These are phyloP conservation scores for Conidiobolus incongruus DNA, from an alignment of 371 early-diverging fungal species.

Conservation along the genomic window DNA sequence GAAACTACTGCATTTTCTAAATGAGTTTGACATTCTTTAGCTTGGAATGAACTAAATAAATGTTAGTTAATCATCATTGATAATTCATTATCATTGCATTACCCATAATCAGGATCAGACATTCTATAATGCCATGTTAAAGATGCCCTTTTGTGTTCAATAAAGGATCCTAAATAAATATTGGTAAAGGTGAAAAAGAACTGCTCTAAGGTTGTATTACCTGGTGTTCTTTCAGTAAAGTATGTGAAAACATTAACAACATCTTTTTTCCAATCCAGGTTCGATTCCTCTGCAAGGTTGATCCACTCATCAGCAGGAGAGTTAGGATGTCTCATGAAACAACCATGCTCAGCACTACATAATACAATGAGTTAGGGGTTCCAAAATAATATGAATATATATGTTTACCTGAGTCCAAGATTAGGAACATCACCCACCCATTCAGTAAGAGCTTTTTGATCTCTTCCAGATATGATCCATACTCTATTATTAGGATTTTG, in stretches of 20 bases:
- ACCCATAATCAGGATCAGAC: constrained; percentile 69
- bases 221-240: constrained; percentile 75
- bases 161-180: constrained; percentile 24
- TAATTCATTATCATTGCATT: constrained; percentile 22
- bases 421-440: constrained; percentile 62
- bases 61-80: background rate
- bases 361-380: too few species aligned
- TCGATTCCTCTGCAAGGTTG: constrained; percentile 52
- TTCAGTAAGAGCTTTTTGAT: constrained; percentile 50
- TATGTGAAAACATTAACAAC: constrained; percentile 69
- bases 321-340: constrained; percentile 31
- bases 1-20: constrained; percentile 65
- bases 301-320: constrained; percentile 29
- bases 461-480: constrained; percentile 87
- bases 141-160: constrained; percentile 63
- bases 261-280: constrained; percentile 70
- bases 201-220: constrained; percentile 11
- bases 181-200: background rate
- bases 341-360: constrained; percentile 41
- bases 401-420: constrained; percentile 39
- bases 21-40: constrained; percentile 82
- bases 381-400: too few species aligned
- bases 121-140: constrained; percentile 82
- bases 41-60: constrained; percentile 45
- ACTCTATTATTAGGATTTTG: constrained; percentile 61